Evolutionary conservation across 2,329 filamentous ascomycete species (phyloP), one percentile per base, ranked within the genome.

Genomic region (Ilyonectria robusta): DNA sequence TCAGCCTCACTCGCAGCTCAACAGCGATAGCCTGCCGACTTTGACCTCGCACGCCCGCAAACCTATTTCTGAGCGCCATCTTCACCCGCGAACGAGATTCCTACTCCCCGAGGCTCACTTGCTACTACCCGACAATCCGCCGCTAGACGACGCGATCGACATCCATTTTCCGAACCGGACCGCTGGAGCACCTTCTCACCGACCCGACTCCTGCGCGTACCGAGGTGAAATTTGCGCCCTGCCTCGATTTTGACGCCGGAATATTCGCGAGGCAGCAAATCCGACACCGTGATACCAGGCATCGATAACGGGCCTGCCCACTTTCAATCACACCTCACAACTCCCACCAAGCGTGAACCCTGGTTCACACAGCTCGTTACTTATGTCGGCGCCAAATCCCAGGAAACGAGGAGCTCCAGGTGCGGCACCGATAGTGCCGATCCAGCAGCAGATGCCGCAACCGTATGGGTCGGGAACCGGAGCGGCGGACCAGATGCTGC

Each of bases 341-440:
- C 67, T 69, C 48, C 46, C 21, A 50, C 33, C 70, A 65, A 71
- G 71, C 47, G 40, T 53, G n/a, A 60, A 62, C 31, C 47, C 54
- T 59, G 33, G 23, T 44, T 60, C 19, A 31, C 29, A 35, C 42
- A 57, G 47, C 8, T 37, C 47, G 58, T 46, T 46, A 47, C 64
- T 68, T 68, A 87, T 87, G 85, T 84, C 87, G 64, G 76, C 81
- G 35, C 81, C 83, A 51, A 88, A 88, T 70, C 79, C 86, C 21
- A 83, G 93, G 80, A 96, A 96, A 84, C 88, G 93, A 79, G 85
- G 92, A 72, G 93, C 93, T 53, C 91, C 93, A 63, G 93, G 92
- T 78, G 84, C 91, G 68, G 87, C 89, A 42, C 91, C 93, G n/a
- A 82, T 88, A 70, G 82, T 87, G 23, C 88, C 89, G 37, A 77